These are phyloP conservation scores for Globisporangium abappressorium DNA, from an alignment of 352 stramenopile species.

Conservation along the genomic window DNA sequence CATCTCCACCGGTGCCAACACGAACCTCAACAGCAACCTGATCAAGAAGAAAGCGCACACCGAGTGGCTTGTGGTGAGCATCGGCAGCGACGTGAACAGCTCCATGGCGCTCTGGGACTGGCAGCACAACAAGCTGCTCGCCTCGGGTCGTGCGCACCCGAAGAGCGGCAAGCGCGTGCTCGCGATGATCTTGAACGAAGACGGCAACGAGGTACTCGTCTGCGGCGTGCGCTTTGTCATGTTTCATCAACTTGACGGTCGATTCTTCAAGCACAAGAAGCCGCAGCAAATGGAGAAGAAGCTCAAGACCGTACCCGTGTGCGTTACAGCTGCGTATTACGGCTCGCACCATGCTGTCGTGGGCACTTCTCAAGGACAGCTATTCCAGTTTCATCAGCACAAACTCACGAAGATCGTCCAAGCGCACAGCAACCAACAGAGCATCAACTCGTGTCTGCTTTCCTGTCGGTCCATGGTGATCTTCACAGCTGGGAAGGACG, in stretches of 20 bases:
- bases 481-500: slow-evolving; percentile 77
- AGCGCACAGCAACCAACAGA: slow-evolving; percentile 50
- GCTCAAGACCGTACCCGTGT: slow-evolving; percentile 46
- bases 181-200: slow-evolving; percentile 62
- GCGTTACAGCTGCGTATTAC: slow-evolving; percentile 54
- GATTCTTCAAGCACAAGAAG: slow-evolving; percentile 72
- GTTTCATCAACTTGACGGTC: slow-evolving; percentile 51
- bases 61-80: slow-evolving; percentile 53
- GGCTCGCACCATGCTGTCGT: slow-evolving; percentile 54
- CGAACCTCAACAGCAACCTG: slow-evolving; percentile 38
- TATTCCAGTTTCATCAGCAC: slow-evolving; percentile 70
- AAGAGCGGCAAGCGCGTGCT: slow-evolving; percentile 39
- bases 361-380: slow-evolving; percentile 54
- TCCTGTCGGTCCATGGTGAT: slow-evolving; percentile 72
- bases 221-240: slow-evolving; percentile 59
- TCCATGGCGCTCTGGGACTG: slow-evolving; percentile 85
- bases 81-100: slow-evolving; percentile 54
- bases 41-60: slow-evolving; percentile 59
- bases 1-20: slow-evolving; percentile 21
- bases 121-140: slow-evolving; percentile 54
- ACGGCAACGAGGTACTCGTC: slow-evolving; percentile 66
- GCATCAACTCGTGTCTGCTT: slow-evolving; percentile 51
- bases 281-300: slow-evolving; percentile 36
- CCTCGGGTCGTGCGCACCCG: slow-evolving; percentile 45
- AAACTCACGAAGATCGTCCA: slow-evolving; percentile 53